Base-by-base conservation (phyloP, 164 flowering plant genomes). In the Warburgia ugandensis region DNA sequence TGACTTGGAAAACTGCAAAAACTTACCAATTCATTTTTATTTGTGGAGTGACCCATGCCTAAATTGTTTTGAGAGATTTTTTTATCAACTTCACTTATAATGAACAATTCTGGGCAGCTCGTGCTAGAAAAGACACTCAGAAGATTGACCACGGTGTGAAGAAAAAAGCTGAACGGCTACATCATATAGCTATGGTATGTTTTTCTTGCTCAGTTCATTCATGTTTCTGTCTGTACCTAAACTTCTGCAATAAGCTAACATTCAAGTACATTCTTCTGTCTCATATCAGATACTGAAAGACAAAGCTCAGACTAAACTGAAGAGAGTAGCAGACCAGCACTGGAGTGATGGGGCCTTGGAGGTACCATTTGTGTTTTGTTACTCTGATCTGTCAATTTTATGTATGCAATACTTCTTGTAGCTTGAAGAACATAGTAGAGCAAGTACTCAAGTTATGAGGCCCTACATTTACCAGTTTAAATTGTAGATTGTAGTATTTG, bases 281-380 rank as follows among this genome's bases (percentile, higher is more conserved):
- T 42, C 26, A 45, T 27, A 27, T 3, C 74, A 91, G 97, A 74
- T 74, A 49, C 59, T 91, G 21, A 84, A 73, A 64, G 77, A 83
- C 62, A 79, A 69, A 79, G 97, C 97, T 50, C 62, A 72, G 58
- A 74, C 87, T 41, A 78, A 72, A 69, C 66, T 91, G 72, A 83
- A 74, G 64, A 77, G 45, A 51, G 97, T 69, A 44, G 97, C 97
- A 52, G 96, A 86, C 52, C 59, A 73, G 69, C 97, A 91, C 60
- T 91, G 97, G 97, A 91, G 82, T 68, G 87, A 84, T 73, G 97
- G 96, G 55, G 97, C 97, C 33, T 72, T 91, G 32, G 87, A 83
- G 92, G 97, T 91, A 61, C 37, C 54, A 41, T 57, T 54, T 44
- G 21, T 33, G 13, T 5, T 26, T 45, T 29, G 22, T 21, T 7